Percentiles rank a stretch among this genome's conserved stretches.
phyloP scores from a whole-genome alignment of 2,329 filamentous ascomycete genomes.

The Colletotrichum sp. region DNA sequence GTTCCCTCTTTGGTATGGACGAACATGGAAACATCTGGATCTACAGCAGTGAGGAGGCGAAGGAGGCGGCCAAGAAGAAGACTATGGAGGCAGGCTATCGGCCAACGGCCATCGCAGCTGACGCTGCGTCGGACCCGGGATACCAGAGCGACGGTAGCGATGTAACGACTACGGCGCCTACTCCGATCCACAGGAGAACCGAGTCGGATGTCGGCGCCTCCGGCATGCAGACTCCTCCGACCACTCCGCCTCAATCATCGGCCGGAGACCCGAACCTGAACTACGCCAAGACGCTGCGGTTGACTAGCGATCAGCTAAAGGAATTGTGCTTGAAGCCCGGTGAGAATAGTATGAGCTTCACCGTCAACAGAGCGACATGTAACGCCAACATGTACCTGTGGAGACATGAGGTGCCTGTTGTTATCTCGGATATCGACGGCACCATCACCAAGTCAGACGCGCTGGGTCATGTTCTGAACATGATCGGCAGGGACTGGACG shows the following conservation, averaged over 20 bases:
- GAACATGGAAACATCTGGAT: conserved; percentile 99
- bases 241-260: conserved; percentile 70
- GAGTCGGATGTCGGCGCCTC: conserved; percentile 68
- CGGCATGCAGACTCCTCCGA: conserved; percentile 67
- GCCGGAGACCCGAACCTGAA: conserved; percentile 77
- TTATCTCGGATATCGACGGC: conserved; percentile 98
- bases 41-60: conserved; percentile 96
- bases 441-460: conserved; percentile 99
- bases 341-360: conserved; percentile 95
- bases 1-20: conserved; percentile 91
- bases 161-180: conserved; percentile 50
- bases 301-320: conserved; percentile 96
- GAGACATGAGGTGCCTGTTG: conserved; percentile 88
- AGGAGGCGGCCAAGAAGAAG: conserved; percentile 80
- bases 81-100: conserved; percentile 46
- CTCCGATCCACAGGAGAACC: conserved; percentile 61
- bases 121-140: conserved; percentile 89
- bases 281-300: conserved; percentile 93
- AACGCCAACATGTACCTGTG: conserved; percentile 92
- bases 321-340: conserved; percentile 80
- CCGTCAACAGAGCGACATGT: conserved; percentile 92
- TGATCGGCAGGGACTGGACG: conserved; percentile 98
- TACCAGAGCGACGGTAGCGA: conserved; percentile 91
- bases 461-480: conserved; percentile 90
- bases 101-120: conserved; percentile 63